Evolutionary conservation across 164 flowering plant genomes (phyloP).

Genomic region (Piper betle): DNA sequence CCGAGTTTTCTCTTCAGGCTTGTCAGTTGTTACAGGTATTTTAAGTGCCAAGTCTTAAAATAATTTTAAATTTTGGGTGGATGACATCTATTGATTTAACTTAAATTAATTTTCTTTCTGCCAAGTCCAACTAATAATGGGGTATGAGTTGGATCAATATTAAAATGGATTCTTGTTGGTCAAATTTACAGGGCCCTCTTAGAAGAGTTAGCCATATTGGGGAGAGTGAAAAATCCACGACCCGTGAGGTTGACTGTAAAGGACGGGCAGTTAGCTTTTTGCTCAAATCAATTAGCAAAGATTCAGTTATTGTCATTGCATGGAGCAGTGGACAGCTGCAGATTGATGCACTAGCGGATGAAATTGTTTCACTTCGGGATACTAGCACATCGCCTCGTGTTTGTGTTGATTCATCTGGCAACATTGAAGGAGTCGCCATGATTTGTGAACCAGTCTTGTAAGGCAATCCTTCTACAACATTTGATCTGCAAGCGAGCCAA

Average conservation of each 20-base stretch:
- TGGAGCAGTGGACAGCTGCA: conserved; percentile 92
- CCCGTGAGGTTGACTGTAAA: conserved; percentile 36
- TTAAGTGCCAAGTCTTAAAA: no score
- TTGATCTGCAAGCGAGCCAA: conserved; percentile 25
- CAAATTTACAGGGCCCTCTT: conserved; percentile 62
- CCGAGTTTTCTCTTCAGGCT: conserved; percentile 62
- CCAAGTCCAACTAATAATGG: no score
- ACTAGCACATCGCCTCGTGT: conserved; percentile 51
- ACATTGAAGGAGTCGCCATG: conserved; percentile 67
- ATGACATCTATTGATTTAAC: background rate
- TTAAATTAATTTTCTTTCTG: no score
- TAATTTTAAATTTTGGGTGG: background rate
- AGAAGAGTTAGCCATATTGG: conserved; percentile 31
- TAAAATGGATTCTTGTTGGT: no score
- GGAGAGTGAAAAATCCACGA: conserved; percentile 25
- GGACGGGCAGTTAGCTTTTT: conserved; percentile 78
- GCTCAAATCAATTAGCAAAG: conserved; percentile 65
- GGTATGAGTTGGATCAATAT: no score
- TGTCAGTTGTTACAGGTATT: conserved; percentile 73
- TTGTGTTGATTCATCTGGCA: conserved; percentile 39
- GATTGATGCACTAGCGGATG: conserved; percentile 92
- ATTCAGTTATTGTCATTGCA: conserved; percentile 65
- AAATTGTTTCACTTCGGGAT: conserved; percentile 85
- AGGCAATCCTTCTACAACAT: conserved; percentile 24
- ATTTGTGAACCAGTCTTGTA: conserved; percentile 53